Evolutionary conservation across 768 basidiomycete species (phyloP).

Genomic region (Clitopilus passeckerianus): DNA sequence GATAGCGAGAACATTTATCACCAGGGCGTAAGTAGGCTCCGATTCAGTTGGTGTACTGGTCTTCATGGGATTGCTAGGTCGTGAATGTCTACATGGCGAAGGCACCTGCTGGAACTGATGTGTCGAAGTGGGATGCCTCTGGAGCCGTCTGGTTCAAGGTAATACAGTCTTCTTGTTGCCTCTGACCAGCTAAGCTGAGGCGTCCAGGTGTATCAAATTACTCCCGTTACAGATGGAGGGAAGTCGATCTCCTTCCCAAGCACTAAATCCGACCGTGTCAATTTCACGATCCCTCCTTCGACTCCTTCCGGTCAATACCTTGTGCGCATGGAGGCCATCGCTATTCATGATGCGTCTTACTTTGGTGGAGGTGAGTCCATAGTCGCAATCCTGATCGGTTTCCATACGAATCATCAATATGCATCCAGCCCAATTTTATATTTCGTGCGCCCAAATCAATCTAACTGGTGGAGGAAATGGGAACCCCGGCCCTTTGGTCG

Average conservation of each 20-base stretch:
- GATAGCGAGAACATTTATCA: background rate
- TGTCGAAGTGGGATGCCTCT: conserved; percentile 4
- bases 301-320: conserved; percentile 10
- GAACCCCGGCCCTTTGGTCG: background rate
- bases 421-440: conserved; percentile 12
- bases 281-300: background rate
- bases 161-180: background rate
- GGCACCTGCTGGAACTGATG: background rate
- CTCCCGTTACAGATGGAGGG: conserved; percentile 3
- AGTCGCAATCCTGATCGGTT: background rate
- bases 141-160: conserved; percentile 10
- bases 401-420: background rate
- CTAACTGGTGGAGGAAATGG: conserved; percentile 8
- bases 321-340: conserved; percentile 15
- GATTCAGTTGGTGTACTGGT: no score
- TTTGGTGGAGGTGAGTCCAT: conserved; percentile 4
- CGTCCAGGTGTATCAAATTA: conserved; percentile 4
- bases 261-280: background rate
- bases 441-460: conserved; percentile 15
- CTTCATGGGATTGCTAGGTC: no score
- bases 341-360: conserved; percentile 12
- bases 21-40: no score
- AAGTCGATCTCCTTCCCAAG: conserved; percentile 4
- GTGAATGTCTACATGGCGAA: conserved; percentile 5
- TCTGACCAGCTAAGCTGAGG: no score